Conservation (phyloP, 164 flowering plant species). For the Kingdonia uniflora region DNA sequence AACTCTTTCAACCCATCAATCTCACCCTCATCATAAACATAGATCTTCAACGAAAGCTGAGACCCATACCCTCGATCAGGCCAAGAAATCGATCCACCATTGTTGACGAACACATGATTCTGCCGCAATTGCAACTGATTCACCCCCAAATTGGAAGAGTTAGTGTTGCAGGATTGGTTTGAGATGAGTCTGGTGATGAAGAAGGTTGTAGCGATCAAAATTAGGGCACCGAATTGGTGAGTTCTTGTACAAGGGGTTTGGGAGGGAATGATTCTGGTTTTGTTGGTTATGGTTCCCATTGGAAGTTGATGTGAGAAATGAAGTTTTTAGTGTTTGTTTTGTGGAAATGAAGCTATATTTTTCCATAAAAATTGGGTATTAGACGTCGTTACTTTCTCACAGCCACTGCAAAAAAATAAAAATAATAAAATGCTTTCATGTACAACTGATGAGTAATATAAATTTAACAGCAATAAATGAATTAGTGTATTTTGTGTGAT, state of each 20-base stretch:
- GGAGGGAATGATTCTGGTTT: conserved; percentile 11
- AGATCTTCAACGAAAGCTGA: conserved; percentile 53
- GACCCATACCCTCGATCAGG: conserved; percentile 62
- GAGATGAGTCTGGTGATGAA: conserved; percentile 49
- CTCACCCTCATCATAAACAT: conserved; percentile 81
- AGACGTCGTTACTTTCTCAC: too few species aligned
- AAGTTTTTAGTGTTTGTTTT: too few species aligned
- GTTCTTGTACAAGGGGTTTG: conserved; percentile 42
- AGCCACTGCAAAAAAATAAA: too few species aligned
- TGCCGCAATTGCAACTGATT: neutral
- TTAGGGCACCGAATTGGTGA: conserved; percentile 73
- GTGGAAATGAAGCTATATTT: too few species aligned
- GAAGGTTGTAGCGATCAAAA: conserved; percentile 53
- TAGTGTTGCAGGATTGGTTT: neutral
- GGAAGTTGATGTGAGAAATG: too few species aligned
- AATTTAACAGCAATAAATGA: too few species aligned
- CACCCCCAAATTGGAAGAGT: too few species aligned
- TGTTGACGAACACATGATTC: neutral
- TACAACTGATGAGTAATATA: too few species aligned
- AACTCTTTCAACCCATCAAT: conserved; percentile 63
- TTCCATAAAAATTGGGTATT: too few species aligned
- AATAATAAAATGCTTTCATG: too few species aligned
- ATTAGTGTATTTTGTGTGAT: too few species aligned
- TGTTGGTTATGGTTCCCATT: too few species aligned
- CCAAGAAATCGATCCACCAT: conserved; percentile 33